phyloP scores from a whole-genome alignment of 2,329 filamentous ascomycete genomes.

The Aspergillus aculeatinus region DNA sequence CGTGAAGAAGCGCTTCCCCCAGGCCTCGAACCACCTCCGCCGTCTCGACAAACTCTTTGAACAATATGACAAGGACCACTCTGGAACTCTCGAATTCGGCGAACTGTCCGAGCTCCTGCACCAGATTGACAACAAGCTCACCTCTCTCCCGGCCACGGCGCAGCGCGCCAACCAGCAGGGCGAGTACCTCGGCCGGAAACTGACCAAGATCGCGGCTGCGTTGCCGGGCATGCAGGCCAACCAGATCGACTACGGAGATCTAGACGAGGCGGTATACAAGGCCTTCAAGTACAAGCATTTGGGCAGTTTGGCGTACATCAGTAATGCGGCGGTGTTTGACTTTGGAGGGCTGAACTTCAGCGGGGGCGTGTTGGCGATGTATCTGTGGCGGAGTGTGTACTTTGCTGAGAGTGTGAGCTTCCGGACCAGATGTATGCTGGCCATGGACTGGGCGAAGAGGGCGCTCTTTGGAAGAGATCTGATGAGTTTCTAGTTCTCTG shows the following conservation, averaged over 20 bases:
- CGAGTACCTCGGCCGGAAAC: slow-evolving; percentile 85
- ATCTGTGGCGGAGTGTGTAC: slow-evolving; percentile 93
- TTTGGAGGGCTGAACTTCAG: slow-evolving; percentile 74
- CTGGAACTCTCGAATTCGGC: slow-evolving; percentile 88
- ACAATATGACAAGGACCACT: slow-evolving; percentile 89
- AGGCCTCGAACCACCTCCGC: slow-evolving; percentile 81
- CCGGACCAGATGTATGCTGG: slow-evolving; percentile 79
- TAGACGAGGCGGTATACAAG: slow-evolving; percentile 89
- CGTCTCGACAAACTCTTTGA: slow-evolving; percentile 88
- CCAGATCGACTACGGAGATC: slow-evolving; percentile 79
- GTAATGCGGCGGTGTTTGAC: slow-evolving; percentile 95
- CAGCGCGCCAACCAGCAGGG: slow-evolving; percentile 97
- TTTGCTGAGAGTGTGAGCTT: slow-evolving; percentile 97
- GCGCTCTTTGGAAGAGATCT: slow-evolving; percentile 82
- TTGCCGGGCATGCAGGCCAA: slow-evolving; percentile 75
- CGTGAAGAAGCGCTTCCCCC: slow-evolving; percentile 86
- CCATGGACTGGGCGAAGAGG: slow-evolving; percentile 99
- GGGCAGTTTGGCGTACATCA: slow-evolving; percentile 89
- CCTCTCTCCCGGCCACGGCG: slow-evolving; percentile 88
- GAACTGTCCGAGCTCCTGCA: slow-evolving; percentile 84
- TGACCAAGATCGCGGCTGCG: slow-evolving; percentile 83
- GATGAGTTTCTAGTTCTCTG: slow-evolving; percentile 50
- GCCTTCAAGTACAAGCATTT: slow-evolving; percentile 93
- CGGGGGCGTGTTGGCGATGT: slow-evolving; percentile 88
- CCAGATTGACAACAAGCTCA: slow-evolving; percentile 93